Percentiles rank a stretch among this genome's conserved stretches.
phyloP scores from a whole-genome alignment of 179 eudicot species.

The Dionaea muscipula region DNA sequence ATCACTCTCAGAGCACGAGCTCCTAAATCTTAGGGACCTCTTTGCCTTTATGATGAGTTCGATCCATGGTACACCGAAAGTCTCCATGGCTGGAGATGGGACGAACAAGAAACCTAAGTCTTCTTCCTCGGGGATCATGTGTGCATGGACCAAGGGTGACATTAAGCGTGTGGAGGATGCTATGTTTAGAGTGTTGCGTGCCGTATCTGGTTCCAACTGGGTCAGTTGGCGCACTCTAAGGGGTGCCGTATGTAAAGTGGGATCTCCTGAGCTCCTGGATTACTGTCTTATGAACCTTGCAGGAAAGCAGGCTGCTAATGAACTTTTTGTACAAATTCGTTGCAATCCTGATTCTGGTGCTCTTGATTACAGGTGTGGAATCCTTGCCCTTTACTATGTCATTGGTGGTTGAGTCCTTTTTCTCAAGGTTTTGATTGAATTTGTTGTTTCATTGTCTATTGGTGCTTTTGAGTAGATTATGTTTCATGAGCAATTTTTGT shows the following conservation, averaged over 20 bases:
- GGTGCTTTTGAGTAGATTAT: too few species aligned
- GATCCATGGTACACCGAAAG: conserved; percentile 37
- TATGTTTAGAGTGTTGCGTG: conserved; percentile 68
- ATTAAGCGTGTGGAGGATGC: conserved; percentile 54
- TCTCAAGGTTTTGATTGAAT: too few species aligned
- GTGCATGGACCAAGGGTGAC: conserved; percentile 52
- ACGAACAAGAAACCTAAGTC: conserved; percentile 34
- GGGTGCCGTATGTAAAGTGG: conserved; percentile 79
- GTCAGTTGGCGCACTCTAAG: conserved; percentile 81
- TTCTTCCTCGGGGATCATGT: conserved; percentile 31
- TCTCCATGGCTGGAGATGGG: conserved; percentile 15
- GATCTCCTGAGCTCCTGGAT: conserved; percentile 71
- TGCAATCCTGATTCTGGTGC: conserved; percentile 54
- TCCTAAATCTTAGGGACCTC: conserved; percentile 59
- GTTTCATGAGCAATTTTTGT: too few species aligned
- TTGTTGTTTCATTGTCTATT: too few species aligned
- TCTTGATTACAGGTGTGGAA: conserved; percentile 57
- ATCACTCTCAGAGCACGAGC: conserved; percentile 59
- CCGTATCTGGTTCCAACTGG: conserved; percentile 63
- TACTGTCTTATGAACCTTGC: conserved; percentile 71
- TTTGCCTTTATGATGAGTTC: conserved; percentile 47
- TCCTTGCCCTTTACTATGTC: not conserved
- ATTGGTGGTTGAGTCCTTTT: too few species aligned
- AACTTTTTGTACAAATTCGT: conserved; percentile 45
- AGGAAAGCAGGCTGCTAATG: conserved; percentile 54